phyloP scores from a whole-genome alignment of 257 asterid genomes.

The Solanum chaucha region DNA sequence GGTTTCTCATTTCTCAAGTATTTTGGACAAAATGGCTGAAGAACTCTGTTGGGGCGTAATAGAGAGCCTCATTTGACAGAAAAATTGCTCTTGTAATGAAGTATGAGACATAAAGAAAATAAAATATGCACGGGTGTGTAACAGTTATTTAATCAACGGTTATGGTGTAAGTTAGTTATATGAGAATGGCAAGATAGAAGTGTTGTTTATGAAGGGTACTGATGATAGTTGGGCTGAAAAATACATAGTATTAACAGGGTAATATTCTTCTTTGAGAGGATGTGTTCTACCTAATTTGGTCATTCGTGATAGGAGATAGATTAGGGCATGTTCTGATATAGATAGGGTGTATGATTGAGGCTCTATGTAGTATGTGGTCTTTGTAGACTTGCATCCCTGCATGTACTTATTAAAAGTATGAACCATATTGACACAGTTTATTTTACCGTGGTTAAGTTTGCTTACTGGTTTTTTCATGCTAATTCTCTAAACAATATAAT shows the following conservation, averaged over 20 bases:
- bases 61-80: background rate
- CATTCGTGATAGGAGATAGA: background rate
- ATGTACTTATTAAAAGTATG: background rate
- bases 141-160: background rate
- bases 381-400: background rate
- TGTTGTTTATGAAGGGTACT: background rate
- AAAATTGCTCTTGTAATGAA: background rate
- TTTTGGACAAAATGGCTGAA: background rate
- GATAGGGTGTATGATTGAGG: background rate
- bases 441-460: background rate
- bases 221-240: background rate
- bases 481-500: background rate
- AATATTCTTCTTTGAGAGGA: background rate
- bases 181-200: background rate
- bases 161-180: background rate
- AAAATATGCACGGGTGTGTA: background rate
- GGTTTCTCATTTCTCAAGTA: background rate
- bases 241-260: background rate
- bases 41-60: background rate
- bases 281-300: background rate
- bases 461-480: background rate
- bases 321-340: background rate
- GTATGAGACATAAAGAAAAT: background rate
- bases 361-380: background rate
- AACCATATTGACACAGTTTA: background rate